Evolutionary conservation across 805 yeast genomes (phyloP).

Genomic region (Ogataea pini): DNA sequence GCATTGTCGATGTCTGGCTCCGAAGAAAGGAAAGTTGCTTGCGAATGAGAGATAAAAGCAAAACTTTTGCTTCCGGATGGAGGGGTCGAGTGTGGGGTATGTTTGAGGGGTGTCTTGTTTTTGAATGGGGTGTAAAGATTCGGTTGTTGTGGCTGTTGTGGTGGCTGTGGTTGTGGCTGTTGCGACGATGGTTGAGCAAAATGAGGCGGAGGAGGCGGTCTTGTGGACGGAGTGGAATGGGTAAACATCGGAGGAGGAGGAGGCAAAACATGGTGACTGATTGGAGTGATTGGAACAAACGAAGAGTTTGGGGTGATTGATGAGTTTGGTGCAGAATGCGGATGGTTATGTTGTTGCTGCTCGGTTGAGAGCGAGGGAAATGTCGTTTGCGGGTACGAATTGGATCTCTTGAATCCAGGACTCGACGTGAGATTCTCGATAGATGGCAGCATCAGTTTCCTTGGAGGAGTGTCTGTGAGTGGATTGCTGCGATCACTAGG

Average conservation of each 20-base stretch:
- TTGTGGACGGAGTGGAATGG: slow-evolving; percentile 22
- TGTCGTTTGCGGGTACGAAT: slow-evolving; percentile 20
- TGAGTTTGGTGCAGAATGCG: neutral
- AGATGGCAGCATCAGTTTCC: slow-evolving; percentile 26
- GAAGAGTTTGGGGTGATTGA: slow-evolving; percentile 13
- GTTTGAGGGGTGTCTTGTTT: slow-evolving; percentile 8
- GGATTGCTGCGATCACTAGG: slow-evolving; percentile 9
- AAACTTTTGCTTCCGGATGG: slow-evolving; percentile 43
- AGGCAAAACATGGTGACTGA: slow-evolving; percentile 19
- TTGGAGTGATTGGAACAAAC: slow-evolving; percentile 26
- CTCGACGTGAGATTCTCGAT: slow-evolving; percentile 29
- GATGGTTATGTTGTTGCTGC: neutral
- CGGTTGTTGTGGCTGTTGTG: neutral
- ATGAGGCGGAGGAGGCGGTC: slow-evolving; percentile 17
- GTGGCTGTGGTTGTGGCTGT: slow-evolving; percentile 2
- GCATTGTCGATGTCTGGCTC: slow-evolving; percentile 87
- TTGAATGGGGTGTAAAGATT: slow-evolving; percentile 9
- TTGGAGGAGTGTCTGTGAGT: slow-evolving; percentile 17
- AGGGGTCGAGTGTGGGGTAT: slow-evolving; percentile 17
- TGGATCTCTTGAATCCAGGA: slow-evolving; percentile 26
- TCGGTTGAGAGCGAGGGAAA: slow-evolving; percentile 6
- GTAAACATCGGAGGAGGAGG: slow-evolving; percentile 26
- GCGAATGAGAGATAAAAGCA: slow-evolving; percentile 94
- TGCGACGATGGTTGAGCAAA: neutral
- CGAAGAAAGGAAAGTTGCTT: slow-evolving; percentile 78